A percentile compares a stretch with the other conserved stretches of the same genome.
Conservation (phyloP, 371 early-diverging fungal genomes). For the Mortierella polycephala region DNA sequence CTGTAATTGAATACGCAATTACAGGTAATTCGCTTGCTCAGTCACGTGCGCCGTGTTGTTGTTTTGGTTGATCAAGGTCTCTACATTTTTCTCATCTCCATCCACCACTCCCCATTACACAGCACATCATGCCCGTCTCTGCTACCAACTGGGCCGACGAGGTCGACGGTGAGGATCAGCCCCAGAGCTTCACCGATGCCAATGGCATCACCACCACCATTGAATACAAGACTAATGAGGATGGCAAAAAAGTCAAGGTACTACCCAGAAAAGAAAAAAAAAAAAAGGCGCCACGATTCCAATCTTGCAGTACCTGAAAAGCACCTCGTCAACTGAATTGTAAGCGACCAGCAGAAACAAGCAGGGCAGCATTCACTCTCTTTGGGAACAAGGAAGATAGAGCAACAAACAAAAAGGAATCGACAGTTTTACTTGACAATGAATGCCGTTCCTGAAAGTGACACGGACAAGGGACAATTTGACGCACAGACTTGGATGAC, state of each 20-base stretch:
- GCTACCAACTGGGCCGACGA: conserved; percentile 78
- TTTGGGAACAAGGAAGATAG: too few relatives aligned
- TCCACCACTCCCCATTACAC: conserved; percentile 3
- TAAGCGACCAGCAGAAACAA: background rate
- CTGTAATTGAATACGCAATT: background rate
- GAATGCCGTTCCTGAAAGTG: too few relatives aligned
- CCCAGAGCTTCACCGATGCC: conserved; percentile 74
- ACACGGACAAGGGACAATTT: too few relatives aligned
- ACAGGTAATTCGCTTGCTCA: background rate
- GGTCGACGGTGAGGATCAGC: conserved; percentile 73
- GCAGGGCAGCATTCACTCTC: too few relatives aligned
- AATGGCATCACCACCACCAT: conserved; percentile 88
- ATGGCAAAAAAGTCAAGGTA: conserved; percentile 90
- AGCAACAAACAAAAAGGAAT: too few relatives aligned
- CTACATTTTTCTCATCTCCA: conserved; percentile 14
- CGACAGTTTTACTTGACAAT: too few relatives aligned
- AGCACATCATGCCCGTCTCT: conserved; percentile 45
- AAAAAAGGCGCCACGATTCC: background rate
- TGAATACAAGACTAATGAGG: conserved; percentile 85
- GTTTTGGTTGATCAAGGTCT: conserved; percentile 7
- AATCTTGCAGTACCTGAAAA: background rate
- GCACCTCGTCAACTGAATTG: background rate
- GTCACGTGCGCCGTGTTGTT: background rate
- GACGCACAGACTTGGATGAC: too few relatives aligned
- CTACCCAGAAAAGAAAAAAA: background rate